Percentiles rank a stretch among this genome's conserved stretches.
These are phyloP conservation scores for Sclerotinia minor DNA, from an alignment of 2,329 filamentous ascomycete species.

Conservation along the genomic window DNA sequence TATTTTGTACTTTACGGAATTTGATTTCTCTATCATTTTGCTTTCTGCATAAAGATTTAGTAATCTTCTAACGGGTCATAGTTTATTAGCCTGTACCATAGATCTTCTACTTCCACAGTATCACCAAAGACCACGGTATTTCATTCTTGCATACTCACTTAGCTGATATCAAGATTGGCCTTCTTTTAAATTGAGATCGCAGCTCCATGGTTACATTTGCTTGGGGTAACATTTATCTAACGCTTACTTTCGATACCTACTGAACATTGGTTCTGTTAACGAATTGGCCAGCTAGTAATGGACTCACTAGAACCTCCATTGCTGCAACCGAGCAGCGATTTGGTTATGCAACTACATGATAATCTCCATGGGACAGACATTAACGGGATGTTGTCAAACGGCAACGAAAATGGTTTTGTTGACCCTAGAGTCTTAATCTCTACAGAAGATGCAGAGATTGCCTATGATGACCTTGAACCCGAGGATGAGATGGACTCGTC, in stretches of 20 bases:
- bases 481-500: slow-evolving; percentile 30
- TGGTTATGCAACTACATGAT: slow-evolving; percentile 33
- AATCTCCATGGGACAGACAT: slow-evolving; percentile 11
- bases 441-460: slow-evolving; percentile 25
- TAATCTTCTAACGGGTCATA: slow-evolving; percentile 9
- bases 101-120: not conserved
- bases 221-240: not conserved
- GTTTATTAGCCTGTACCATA: not conserved
- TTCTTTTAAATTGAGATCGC: not conserved
- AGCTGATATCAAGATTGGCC: not conserved
- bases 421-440: slow-evolving; percentile 33
- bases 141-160: too few species aligned
- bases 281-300: not conserved
- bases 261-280: not conserved
- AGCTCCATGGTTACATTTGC: not conserved
- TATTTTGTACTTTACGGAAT: not conserved
- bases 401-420: slow-evolving; percentile 35
- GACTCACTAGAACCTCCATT: slow-evolving; percentile 8
- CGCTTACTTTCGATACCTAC: not conserved
- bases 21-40: not conserved
- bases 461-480: slow-evolving; percentile 24
- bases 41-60: not conserved
- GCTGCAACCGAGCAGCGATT: slow-evolving; percentile 29
- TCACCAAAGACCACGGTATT: not conserved
- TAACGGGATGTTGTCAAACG: slow-evolving; percentile 24